Percentiles rank a stretch among this genome's conserved stretches.
Conservation (phyloP, 2,329 filamentous ascomycete species). For the Clonostachys solani region DNA sequence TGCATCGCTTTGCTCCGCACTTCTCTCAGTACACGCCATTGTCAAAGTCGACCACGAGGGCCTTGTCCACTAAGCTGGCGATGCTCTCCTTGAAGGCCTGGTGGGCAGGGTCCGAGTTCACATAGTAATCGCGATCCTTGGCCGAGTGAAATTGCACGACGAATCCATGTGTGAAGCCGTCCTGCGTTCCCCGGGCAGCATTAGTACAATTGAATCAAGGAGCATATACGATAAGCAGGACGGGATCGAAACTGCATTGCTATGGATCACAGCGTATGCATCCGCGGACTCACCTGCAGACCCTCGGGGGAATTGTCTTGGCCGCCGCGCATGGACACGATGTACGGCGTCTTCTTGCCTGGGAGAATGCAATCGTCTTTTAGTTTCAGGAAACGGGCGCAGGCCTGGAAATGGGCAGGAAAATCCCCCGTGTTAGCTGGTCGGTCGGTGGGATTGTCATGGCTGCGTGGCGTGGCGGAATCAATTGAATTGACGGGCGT, state of each 20-base stretch:
- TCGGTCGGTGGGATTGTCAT: too few species aligned
- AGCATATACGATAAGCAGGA: too few species aligned
- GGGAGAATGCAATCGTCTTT: conserved; percentile 59
- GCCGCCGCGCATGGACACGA: conserved; percentile 54
- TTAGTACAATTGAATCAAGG: background rate
- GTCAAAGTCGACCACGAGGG: conserved; percentile 57
- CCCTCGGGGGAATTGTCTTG: conserved; percentile 59
- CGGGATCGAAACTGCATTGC: too few species aligned
- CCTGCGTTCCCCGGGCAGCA: conserved; percentile 24
- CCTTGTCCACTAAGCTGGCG: conserved; percentile 42
- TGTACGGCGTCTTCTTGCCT: conserved; percentile 52
- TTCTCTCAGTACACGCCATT: conserved; percentile 30
- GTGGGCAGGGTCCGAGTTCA: conserved; percentile 61
- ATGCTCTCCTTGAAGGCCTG: conserved; percentile 51
- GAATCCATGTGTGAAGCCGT: conserved; percentile 65
- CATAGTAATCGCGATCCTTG: conserved; percentile 66
- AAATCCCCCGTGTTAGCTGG: too few species aligned
- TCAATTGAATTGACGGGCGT: conserved; percentile 2
- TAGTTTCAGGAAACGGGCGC: conserved; percentile 37
- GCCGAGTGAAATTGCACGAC: conserved; percentile 60
- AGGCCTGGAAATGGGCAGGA: conserved; percentile 5
- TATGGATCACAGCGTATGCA: background rate
- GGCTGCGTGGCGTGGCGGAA: too few species aligned
- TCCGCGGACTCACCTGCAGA: conserved; percentile 38
- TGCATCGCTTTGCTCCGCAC: too few species aligned